Conservation (phyloP, 108 stramenopile species). For the Fragilariopsis cylindrus region DNA sequence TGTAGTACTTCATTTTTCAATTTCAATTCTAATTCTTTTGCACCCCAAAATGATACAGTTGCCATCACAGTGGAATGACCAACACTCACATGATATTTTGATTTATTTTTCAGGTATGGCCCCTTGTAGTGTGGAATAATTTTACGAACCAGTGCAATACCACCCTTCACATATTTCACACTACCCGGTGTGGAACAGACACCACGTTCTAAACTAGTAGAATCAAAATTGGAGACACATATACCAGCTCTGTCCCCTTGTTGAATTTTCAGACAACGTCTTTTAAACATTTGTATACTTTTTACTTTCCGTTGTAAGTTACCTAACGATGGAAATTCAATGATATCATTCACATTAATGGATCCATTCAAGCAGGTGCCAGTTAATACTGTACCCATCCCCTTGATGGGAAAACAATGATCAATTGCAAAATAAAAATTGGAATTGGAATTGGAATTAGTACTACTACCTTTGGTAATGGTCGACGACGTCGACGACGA, state of each 20-base stretch:
- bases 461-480: background rate
- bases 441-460: constrained; percentile 22
- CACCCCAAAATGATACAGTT: constrained; percentile 96
- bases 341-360: constrained; percentile 81
- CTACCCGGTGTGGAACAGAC: constrained; percentile 86
- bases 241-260: constrained; percentile 98
- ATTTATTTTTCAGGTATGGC: constrained; percentile 46
- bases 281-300: constrained; percentile 96
- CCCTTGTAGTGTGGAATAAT: constrained; percentile 72
- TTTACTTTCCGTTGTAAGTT: constrained; percentile 88
- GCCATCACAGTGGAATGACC: constrained; percentile 98
- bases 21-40: constrained; percentile 60
- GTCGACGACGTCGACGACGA: background rate
- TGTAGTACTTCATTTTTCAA: background rate
- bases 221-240: constrained; percentile 92
- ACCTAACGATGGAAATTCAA: constrained; percentile 91
- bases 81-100: constrained; percentile 91
- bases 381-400: constrained; percentile 97
- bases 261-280: constrained; percentile 64
- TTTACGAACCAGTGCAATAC: constrained; percentile 89
- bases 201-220: constrained; percentile 91
- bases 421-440: constrained; percentile 90
- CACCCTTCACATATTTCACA: constrained; percentile 73
- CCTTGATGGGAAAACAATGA: constrained; percentile 95
- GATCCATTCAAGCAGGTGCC: constrained; percentile 91